Percentiles rank a stretch among this genome's conserved stretches.
phyloP scores from a whole-genome alignment of 2,329 filamentous ascomycete species.

The Rhynchosporium agropyri region DNA sequence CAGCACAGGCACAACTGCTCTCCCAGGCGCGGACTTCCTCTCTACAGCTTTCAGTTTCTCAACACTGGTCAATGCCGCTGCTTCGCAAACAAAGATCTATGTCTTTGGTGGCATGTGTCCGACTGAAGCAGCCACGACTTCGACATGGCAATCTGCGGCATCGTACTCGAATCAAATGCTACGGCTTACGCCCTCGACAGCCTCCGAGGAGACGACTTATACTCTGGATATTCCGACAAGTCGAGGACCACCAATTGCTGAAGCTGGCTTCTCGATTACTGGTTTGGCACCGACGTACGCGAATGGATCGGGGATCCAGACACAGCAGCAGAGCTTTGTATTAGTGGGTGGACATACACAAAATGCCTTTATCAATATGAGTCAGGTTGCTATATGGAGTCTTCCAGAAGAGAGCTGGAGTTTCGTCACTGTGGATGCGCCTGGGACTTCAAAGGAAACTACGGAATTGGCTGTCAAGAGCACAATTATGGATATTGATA shows the following conservation, averaged over 20 bases:
- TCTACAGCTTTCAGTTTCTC: constrained; percentile 48
- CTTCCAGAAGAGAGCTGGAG: constrained; percentile 86
- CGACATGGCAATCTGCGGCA: constrained; percentile 66
- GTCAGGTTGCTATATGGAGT: constrained; percentile 82
- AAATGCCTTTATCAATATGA: constrained; percentile 90
- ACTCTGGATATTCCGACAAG: constrained; percentile 49
- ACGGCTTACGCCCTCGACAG: constrained; percentile 54
- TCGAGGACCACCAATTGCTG: constrained; percentile 67
- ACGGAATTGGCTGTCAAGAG: constrained; percentile 60
- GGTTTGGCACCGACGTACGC: constrained; percentile 70
- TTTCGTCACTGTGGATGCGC: constrained; percentile 68
- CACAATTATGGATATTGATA: constrained; percentile 53
- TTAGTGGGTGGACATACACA: constrained; percentile 84
- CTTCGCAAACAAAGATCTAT: constrained; percentile 42
- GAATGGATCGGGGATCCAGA: constrained; percentile 65
- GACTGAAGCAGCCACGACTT: constrained; percentile 46
- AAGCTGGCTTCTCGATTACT: constrained; percentile 87
- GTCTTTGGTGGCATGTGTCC: constrained; percentile 90
- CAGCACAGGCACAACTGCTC: constrained; percentile 42
- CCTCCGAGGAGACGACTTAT: constrained; percentile 44
- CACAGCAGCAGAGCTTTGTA: constrained; percentile 77
- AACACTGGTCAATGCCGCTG: constrained; percentile 36
- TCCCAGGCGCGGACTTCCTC: constrained; percentile 58
- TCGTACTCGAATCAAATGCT: constrained; percentile 83
- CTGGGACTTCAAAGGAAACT: constrained; percentile 43